phyloP scores from a whole-genome alignment of 2,329 filamentous ascomycete species.

The Dendrostoma leiphaemia region DNA sequence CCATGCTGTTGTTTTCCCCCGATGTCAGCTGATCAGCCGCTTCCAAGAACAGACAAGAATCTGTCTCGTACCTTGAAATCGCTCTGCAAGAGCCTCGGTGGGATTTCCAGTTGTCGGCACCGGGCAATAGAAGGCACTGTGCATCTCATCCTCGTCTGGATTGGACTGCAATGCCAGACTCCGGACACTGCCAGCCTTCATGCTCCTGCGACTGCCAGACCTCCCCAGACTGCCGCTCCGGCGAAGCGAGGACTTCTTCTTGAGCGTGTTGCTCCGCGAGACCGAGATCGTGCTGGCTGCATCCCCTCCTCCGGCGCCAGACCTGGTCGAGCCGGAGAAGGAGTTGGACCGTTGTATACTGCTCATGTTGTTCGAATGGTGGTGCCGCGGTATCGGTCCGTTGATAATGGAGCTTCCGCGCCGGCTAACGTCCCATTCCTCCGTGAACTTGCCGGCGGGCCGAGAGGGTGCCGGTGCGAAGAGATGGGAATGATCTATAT shows the following conservation, averaged over 20 bases:
- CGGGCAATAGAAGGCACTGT: slow-evolving; percentile 86
- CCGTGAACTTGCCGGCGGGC: slow-evolving; percentile 57
- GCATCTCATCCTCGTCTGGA: slow-evolving; percentile 65
- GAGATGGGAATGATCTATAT: slow-evolving; percentile 15
- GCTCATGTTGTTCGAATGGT: slow-evolving; percentile 16
- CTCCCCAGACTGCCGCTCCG: slow-evolving; percentile 73
- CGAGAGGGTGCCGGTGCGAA: slow-evolving; percentile 22
- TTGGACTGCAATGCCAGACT: slow-evolving; percentile 73
- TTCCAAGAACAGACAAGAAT: neutral
- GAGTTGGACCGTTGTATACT: slow-evolving; percentile 62
- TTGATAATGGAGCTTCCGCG: slow-evolving; percentile 64
- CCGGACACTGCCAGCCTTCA: slow-evolving; percentile 81
- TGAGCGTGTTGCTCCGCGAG: slow-evolving; percentile 68
- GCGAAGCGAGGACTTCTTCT: slow-evolving; percentile 81
- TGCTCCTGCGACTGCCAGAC: slow-evolving; percentile 75
- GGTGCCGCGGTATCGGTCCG: slow-evolving; percentile 31
- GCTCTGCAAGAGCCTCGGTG: slow-evolving; percentile 80
- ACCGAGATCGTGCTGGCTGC: slow-evolving; percentile 33
- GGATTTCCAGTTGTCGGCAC: slow-evolving; percentile 85
- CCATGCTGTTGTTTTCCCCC: slow-evolving; percentile 82
- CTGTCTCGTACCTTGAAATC: slow-evolving; percentile 78
- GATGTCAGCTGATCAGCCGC: slow-evolving; percentile 15
- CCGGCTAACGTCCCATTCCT: slow-evolving; percentile 70
- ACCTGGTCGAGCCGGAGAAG: slow-evolving; percentile 47
- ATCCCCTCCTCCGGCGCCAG: slow-evolving; percentile 40